Conservation (phyloP, 805 yeast species). For the Suhomyces canberraensis region DNA sequence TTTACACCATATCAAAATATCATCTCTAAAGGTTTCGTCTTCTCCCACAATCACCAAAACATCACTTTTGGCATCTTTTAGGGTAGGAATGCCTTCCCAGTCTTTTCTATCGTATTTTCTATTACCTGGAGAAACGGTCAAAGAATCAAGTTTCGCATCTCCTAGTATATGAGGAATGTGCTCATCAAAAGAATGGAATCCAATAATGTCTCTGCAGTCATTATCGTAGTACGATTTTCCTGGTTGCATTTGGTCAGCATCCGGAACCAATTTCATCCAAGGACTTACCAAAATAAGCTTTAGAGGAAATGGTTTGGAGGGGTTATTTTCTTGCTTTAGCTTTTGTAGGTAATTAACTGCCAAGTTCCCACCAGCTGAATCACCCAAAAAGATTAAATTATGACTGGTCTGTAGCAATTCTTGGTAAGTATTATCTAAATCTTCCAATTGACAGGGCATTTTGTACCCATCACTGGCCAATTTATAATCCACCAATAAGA, state of each 20-base stretch:
- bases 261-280: slow-evolving; percentile 34
- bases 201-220: slow-evolving; percentile 10
- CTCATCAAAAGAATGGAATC: background rate
- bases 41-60: slow-evolving; percentile 38
- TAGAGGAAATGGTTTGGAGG: slow-evolving; percentile 21
- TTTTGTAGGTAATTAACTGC: slow-evolving; percentile 28
- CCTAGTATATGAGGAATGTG: slow-evolving; percentile 10
- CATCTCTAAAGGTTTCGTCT: slow-evolving; percentile 42
- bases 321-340: slow-evolving; percentile 13
- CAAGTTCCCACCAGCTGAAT: slow-evolving; percentile 44
- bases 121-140: slow-evolving; percentile 26
- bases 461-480: slow-evolving; percentile 27
- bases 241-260: slow-evolving; percentile 16
- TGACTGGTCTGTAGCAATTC: slow-evolving; percentile 16
- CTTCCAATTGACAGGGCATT: slow-evolving; percentile 31
- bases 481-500: slow-evolving; percentile 24
- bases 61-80: slow-evolving; percentile 20
- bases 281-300: slow-evolving; percentile 32
- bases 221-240: slow-evolving; percentile 38
- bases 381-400: slow-evolving; percentile 37
- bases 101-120: slow-evolving; percentile 17
- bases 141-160: slow-evolving; percentile 5
- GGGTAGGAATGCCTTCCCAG: slow-evolving; percentile 34
- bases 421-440: slow-evolving; percentile 27
- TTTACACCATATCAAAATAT: slow-evolving; percentile 32